Conservation (phyloP, 768 basidiomycete genomes). For the Strobilomyces echinocephalus region DNA sequence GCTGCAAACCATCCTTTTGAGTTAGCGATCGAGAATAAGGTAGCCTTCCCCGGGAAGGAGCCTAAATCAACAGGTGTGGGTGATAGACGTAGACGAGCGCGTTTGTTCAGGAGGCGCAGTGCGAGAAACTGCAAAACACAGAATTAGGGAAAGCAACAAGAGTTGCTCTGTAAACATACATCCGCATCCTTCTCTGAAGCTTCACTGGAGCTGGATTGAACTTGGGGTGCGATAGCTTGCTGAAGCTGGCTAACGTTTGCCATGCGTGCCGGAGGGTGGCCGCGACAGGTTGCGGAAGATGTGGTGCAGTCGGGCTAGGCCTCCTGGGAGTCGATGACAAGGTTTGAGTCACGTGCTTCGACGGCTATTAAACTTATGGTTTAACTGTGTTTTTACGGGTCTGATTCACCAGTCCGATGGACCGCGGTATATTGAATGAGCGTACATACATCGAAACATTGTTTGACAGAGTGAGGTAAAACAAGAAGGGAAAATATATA, state of each 20-base stretch:
- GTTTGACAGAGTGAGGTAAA: no score
- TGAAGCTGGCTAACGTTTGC: conserved; percentile 32
- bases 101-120: conserved; percentile 48
- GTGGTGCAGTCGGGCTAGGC: not conserved
- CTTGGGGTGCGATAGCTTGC: conserved; percentile 16
- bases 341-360: not conserved
- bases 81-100: conserved; percentile 61
- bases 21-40: conserved; percentile 57
- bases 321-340: not conserved
- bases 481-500: no score
- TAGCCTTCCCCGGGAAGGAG: conserved; percentile 39
- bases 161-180: conserved; percentile 13
- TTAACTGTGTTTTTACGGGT: no score
- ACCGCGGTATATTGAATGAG: no score
- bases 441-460: no score
- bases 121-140: conserved; percentile 33
- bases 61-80: conserved; percentile 42
- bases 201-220: conserved; percentile 23
- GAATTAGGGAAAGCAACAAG: conserved; percentile 2
- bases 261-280: conserved; percentile 11
- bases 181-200: conserved; percentile 30
- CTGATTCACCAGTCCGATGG: no score
- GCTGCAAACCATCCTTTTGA: conserved; percentile 69
- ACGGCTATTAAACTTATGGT: no score
- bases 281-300: not conserved